Conservation (phyloP, 805 yeast species). For the Candida anglica region DNA sequence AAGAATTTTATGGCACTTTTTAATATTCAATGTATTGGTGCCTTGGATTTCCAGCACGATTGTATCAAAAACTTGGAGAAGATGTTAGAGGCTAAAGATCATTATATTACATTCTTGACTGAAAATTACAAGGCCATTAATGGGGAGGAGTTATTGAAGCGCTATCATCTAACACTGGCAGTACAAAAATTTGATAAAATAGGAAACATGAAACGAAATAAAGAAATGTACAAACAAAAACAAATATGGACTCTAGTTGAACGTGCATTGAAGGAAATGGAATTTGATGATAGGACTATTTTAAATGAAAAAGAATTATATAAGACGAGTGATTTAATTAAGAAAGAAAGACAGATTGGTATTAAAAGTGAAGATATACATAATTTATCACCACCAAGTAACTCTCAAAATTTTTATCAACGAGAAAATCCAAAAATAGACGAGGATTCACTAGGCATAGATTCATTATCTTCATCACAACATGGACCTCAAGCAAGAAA, state of each 20-base stretch:
- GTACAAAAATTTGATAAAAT: conserved; percentile 11
- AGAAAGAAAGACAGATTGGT: no score
- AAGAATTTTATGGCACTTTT: conserved; percentile 15
- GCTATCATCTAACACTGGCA: conserved; percentile 12
- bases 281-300: no score
- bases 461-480: no score
- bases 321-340: no score
- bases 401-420: no score
- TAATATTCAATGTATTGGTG: conserved; percentile 17
- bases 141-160: conserved; percentile 29
- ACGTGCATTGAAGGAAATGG: no score
- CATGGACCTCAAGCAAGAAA: no score
- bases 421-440: no score
- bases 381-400: no score
- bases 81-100: conserved; percentile 22
- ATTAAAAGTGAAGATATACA: no score
- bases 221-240: conserved; percentile 2
- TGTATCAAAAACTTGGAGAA: conserved; percentile 16
- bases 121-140: conserved; percentile 32
- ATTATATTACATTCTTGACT: conserved; percentile 25
- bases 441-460: no score
- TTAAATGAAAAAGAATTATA: no score
- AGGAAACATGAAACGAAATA: conserved; percentile 1
- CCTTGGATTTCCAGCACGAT: conserved; percentile 14
- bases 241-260: conserved; percentile 2